Base-by-base conservation (phyloP, 1,284 basidiomycete genomes). In the Ustanciosporium gigantosporum region DNA sequence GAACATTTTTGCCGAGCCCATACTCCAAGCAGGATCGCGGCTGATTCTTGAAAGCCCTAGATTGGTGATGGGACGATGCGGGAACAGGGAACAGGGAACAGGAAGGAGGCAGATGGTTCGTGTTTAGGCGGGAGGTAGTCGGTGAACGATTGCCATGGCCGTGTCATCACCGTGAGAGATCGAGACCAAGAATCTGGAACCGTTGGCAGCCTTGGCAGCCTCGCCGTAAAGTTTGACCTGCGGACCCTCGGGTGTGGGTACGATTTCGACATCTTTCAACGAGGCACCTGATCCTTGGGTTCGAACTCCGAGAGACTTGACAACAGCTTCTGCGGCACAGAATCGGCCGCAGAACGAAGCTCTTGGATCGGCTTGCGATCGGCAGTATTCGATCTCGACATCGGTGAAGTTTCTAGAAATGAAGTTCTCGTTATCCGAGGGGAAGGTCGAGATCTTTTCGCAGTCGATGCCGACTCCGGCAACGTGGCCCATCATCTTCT, bases 271-370 rank as follows among this genome's bases (percentile, higher is more conserved):
- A 62, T 97, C 93, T 80, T 89, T 91, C 88, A 98, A 88, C 21
- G 88, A 83, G 15, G 94, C 91, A 14, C 85, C 90, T 5, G 92
- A 91, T 32, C 95, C 95, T 80, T 92, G 89, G 5, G 90, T 92
- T 17, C 86, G 82, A 31, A 93, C 88, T 25, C 90, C 89, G 14
- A 98, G 84, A n/a, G 91, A 89, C 82, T 98, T 98, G 87, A 98
- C 96, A 42, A 93, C 89, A 11, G 93, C 94, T 79, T 98, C 95
- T 80, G 97, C 98, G 39, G 91, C 93, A 37, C 87, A 90, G 92
- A 95, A 98, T 62, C 93, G 88, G 41, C 90, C 93, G 29, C 93
- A 92, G 77, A 95, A 93, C 8, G 93, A 96, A 3, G 94, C 88
- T 1, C 84, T 80, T 16, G 90, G 86, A 53, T 90, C 89, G 0